Conservation (phyloP, 176 grass and related monocot genomes). For the Pharus latifolius region DNA sequence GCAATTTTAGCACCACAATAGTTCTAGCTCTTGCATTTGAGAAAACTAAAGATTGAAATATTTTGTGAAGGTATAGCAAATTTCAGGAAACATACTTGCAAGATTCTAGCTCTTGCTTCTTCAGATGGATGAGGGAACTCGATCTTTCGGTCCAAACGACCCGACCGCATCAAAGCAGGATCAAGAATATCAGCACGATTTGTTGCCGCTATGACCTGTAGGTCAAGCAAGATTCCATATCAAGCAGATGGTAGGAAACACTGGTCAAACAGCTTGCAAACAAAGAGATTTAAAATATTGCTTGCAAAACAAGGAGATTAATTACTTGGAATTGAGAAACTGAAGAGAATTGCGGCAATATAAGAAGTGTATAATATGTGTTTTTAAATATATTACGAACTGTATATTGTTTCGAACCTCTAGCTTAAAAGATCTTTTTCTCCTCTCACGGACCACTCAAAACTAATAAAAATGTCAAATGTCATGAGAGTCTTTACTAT, state of each 20-base stretch:
- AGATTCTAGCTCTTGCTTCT: slow-evolving; percentile 59
- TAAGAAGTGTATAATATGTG: no score
- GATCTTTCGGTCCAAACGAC: slow-evolving; percentile 68
- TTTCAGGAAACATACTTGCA: slow-evolving; percentile 40
- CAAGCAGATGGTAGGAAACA: neutral
- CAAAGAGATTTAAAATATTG: neutral
- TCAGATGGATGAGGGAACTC: slow-evolving; percentile 74
- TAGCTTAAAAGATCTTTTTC: no score
- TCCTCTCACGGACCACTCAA: no score
- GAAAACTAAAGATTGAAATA: neutral
- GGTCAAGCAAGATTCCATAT: neutral
- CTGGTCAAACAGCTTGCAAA: neutral
- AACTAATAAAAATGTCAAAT: no score
- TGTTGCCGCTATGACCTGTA: slow-evolving; percentile 75
- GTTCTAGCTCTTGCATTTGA: neutral
- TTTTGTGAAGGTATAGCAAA: neutral
- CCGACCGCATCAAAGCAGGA: slow-evolving; percentile 73
- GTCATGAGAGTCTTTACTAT: no score
- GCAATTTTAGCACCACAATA: neutral
- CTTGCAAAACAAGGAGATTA: no score
- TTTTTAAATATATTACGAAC: no score
- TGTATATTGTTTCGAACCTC: no score
- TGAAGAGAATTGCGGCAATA: no score
- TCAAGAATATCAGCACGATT: slow-evolving; percentile 77
- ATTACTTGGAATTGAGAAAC: no score